Evolutionary conservation across 2,329 filamentous ascomycete genomes (phyloP).

Genomic region (Podosphaera fusca): DNA sequence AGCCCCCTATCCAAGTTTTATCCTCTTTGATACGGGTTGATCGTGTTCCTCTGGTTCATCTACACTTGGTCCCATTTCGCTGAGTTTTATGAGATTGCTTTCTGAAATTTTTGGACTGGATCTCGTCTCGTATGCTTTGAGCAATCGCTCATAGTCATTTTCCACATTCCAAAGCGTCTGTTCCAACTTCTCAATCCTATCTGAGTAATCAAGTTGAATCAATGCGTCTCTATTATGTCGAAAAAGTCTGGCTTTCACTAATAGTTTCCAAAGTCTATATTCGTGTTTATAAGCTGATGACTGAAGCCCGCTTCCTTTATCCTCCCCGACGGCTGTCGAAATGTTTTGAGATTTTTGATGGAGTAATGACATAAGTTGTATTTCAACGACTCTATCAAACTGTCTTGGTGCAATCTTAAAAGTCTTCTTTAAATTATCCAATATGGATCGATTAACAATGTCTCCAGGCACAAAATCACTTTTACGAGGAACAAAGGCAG

Average conservation of each 20-base stretch:
- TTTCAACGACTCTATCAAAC: slow-evolving; percentile 51
- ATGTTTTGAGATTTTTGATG: slow-evolving; percentile 31
- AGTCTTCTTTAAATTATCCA: slow-evolving; percentile 32
- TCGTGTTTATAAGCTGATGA: slow-evolving; percentile 32
- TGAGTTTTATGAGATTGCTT: slow-evolving; percentile 2
- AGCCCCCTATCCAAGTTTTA: slow-evolving; percentile 3
- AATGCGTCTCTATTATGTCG: slow-evolving; percentile 50
- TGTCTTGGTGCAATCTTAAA: slow-evolving; percentile 58
- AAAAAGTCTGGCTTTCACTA: slow-evolving; percentile 58
- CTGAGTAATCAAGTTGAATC: slow-evolving; percentile 40
- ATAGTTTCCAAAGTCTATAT: slow-evolving; percentile 48
- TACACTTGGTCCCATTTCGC: slow-evolving; percentile 8
- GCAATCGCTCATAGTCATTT: slow-evolving; percentile 46
- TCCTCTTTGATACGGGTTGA: slow-evolving; percentile 10
- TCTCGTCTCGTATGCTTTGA: slow-evolving; percentile 17
- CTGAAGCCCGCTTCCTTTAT: slow-evolving; percentile 16
- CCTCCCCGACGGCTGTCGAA: slow-evolving; percentile 19
- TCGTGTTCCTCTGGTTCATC: slow-evolving; percentile 6
- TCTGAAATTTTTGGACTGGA: slow-evolving; percentile 1
- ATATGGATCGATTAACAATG: slow-evolving; percentile 32
- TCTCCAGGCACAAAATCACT: slow-evolving; percentile 25
- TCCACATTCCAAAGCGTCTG: slow-evolving; percentile 45
- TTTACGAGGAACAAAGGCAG: slow-evolving; percentile 24
- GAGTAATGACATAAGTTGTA: slow-evolving; percentile 44
- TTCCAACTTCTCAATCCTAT: slow-evolving; percentile 50